These are phyloP conservation scores for Sugiyamaella mastotermitis DNA, from an alignment of 805 yeast genomes.

Conservation along the genomic window DNA sequence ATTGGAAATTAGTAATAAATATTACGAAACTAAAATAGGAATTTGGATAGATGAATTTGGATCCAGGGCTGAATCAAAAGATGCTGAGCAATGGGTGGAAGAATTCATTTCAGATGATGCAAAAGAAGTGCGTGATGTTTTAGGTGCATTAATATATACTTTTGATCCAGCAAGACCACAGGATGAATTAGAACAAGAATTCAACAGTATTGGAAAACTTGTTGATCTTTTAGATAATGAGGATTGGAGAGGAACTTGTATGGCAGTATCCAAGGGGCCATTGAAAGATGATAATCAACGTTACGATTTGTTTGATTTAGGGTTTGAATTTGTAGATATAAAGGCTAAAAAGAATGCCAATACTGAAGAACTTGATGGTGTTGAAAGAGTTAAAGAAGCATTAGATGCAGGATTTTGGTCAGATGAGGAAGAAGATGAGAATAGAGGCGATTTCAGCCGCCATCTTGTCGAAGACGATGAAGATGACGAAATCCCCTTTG, in stretches of 20 bases:
- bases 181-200: constrained; percentile 10
- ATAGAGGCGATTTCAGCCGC: constrained; percentile 6
- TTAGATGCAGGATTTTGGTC: constrained; percentile 22
- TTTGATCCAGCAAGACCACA: constrained; percentile 16
- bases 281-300: constrained; percentile 6
- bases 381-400: constrained; percentile 26
- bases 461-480: constrained; percentile 4
- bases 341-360: constrained; percentile 18
- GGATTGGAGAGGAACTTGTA: constrained; percentile 22
- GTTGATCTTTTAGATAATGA: constrained; percentile 20
- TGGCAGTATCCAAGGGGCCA: constrained; percentile 21
- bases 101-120: constrained; percentile 31
- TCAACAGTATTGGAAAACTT: constrained; percentile 17
- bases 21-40: constrained; percentile 30
- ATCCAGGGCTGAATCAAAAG: constrained; percentile 25
- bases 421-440: constrained; percentile 12
- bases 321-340: constrained; percentile 23
- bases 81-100: constrained; percentile 25
- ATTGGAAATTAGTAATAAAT: constrained; percentile 25
- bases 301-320: constrained; percentile 21
- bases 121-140: constrained; percentile 31
- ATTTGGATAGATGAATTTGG: constrained; percentile 33
- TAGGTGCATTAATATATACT: constrained; percentile 32
- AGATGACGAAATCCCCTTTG: neutral
- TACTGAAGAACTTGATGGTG: constrained; percentile 19